Base-by-base conservation (phyloP, 129 eudicot species). In the Arctium minus region DNA sequence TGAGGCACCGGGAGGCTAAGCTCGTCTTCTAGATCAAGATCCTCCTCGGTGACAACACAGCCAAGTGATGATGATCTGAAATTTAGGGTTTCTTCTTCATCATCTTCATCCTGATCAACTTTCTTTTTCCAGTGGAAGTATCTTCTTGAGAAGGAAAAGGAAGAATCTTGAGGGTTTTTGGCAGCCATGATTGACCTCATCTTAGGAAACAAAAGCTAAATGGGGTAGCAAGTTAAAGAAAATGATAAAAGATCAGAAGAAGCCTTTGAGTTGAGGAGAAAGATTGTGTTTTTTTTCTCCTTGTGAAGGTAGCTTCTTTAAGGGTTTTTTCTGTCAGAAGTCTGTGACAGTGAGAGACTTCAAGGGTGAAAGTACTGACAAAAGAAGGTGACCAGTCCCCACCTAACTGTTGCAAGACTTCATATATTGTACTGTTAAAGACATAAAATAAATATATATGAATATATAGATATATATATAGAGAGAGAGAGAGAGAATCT, bases 161-260 rank as follows among this genome's bases (percentile, higher is more conserved):
- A 90, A 31, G 96, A 75, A 70, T 91, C 97, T 33, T 91, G 94
- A 70, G 93, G 86, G 67, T 80, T 87, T 84, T 82, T 94, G 65
- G 97, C 92, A 76, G 96, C 92, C 96, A 86, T 90, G 92, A 94
- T 90, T 86, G 97, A 85, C 89, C 87, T 94, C 98, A 92, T 94
- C 69, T 86, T 36, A 73, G 75, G 77, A 77, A 72, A 74, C 83
- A 81, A 78, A 81, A 84, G 79, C 81, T 70, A 82, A 72, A 75
- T 67, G 74, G 77, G 37, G 86, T 77, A 65, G 67, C 67, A 44
- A 22, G 27, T 22, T 22, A 22, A 77, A 44, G 80, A 29, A 83
- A 82, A 46, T 6, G 46, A 69, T 48, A 40, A 79, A 68, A 72
- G 73, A 60, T 56, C 2, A 17, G n/a, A 48, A 22, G 27, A 22